Evolutionary conservation across 2,329 filamentous ascomycete genomes (phyloP).

Genomic region (Beauveria bassiana): DNA sequence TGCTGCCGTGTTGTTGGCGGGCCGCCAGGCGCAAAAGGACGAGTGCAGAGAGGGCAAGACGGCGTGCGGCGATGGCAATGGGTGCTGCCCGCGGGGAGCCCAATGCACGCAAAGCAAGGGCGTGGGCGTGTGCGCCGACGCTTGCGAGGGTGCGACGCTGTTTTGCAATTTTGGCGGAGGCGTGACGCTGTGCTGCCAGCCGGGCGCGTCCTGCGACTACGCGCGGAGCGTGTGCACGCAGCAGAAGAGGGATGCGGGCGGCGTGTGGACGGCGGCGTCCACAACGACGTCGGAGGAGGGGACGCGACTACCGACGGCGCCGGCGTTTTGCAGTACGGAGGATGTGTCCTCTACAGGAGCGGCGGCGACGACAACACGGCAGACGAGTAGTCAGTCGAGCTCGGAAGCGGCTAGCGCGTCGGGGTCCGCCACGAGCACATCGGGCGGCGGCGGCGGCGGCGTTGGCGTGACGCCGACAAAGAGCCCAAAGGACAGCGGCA

Average conservation of each 20-base stretch:
- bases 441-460: neutral
- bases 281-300: neutral
- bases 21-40: neutral
- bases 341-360: neutral
- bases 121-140: constrained; percentile 5
- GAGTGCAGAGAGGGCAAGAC: constrained; percentile 1
- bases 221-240: constrained; percentile 5
- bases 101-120: constrained; percentile 3
- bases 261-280: neutral
- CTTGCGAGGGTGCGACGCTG: neutral
- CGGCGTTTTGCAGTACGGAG: neutral
- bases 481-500: constrained; percentile 2
- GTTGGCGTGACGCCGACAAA: constrained; percentile 1
- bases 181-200: constrained; percentile 5
- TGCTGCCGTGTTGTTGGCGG: neutral
- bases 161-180: neutral
- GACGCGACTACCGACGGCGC: neutral
- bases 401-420: neutral
- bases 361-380: neutral
- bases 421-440: neutral
- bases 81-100: constrained; percentile 1
- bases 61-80: constrained; percentile 9
- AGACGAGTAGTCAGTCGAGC: neutral
- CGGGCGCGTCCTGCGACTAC: constrained; percentile 6
- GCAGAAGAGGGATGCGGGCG: neutral